Evolutionary conservation across 1,139 yeast genomes (phyloP).

Genomic region (Debaryomyces nepalensis): DNA sequence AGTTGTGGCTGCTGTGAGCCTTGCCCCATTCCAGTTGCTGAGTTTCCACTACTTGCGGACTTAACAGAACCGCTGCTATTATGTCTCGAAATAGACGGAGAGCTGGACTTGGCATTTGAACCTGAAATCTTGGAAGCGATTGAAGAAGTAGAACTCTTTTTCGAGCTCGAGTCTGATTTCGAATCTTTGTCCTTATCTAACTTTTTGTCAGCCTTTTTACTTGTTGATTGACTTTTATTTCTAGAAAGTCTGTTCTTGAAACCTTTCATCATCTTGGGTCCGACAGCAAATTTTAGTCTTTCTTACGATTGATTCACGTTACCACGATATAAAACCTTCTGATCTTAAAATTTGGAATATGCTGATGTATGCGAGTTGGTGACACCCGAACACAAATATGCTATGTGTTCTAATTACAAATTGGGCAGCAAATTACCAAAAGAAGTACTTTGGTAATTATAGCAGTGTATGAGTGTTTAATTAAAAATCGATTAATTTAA

Average conservation of each 20-base stretch:
- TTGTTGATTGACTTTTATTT: conserved; percentile 44
- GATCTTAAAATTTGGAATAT: background rate
- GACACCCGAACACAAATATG: conserved; percentile 2
- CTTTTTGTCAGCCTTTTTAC: conserved; percentile 43
- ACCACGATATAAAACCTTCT: background rate
- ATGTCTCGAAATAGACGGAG: conserved; percentile 42
- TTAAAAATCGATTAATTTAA: conserved; percentile 2
- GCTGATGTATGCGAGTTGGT: conserved; percentile 8
- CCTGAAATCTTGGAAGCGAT: conserved; percentile 15
- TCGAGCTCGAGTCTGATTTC: conserved; percentile 18
- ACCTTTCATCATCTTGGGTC: conserved; percentile 53
- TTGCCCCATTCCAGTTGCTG: conserved; percentile 21
- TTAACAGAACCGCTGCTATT: conserved; percentile 36
- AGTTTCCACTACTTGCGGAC: conserved; percentile 25
- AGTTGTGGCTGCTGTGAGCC: conserved; percentile 21
- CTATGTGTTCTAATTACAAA: conserved; percentile 1
- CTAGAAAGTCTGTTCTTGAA: conserved; percentile 55
- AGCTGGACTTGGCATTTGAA: conserved; percentile 27
- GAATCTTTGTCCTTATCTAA: conserved; percentile 31
- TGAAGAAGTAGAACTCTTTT: conserved; percentile 24
- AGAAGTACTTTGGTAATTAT: background rate
- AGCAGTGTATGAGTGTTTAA: background rate
- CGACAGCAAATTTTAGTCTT: background rate
- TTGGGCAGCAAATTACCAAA: conserved; percentile 1
- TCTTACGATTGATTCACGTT: background rate